phyloP scores from a whole-genome alignment of 2,329 filamentous ascomycete genomes.

The Neoscytalidium dimidiatum region DNA sequence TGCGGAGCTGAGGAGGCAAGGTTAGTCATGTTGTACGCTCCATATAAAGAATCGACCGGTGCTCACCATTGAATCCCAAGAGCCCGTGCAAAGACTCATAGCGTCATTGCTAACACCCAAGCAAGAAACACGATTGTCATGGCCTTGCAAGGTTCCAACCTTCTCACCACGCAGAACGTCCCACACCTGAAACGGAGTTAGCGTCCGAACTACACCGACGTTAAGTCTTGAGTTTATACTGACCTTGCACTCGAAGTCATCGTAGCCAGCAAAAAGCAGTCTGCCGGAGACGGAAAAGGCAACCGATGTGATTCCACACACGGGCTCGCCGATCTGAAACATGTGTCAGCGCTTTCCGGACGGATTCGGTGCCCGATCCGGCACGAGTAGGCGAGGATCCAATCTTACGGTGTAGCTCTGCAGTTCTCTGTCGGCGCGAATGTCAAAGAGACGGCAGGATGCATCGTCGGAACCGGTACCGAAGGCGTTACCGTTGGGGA shows the following conservation, averaged over 20 bases:
- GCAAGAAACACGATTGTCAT: constrained; percentile 99
- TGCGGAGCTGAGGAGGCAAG: constrained; percentile 44
- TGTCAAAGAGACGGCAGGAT: constrained; percentile 95
- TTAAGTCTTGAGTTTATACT: constrained; percentile 31
- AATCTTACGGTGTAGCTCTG: constrained; percentile 66
- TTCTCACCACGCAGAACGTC: constrained; percentile 95
- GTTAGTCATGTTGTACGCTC: not conserved
- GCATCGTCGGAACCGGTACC: constrained; percentile 97
- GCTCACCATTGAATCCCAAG: constrained; percentile 96
- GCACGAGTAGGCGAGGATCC: not conserved
- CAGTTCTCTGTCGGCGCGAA: constrained; percentile 84
- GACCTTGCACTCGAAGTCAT: constrained; percentile 99
- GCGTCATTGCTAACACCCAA: constrained; percentile 98
- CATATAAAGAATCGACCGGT: constrained; percentile 13
- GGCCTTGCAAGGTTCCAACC: constrained; percentile 92
- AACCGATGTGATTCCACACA: constrained; percentile 97
- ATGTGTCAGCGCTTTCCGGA: constrained; percentile 11
- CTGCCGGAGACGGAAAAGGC: constrained; percentile 96
- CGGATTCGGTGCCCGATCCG: not conserved
- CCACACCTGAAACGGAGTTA: constrained; percentile 73
- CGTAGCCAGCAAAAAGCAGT: constrained; percentile 93
- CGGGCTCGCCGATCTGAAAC: constrained; percentile 87
- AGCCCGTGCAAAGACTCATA: constrained; percentile 98
- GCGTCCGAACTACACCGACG: constrained; percentile 21
- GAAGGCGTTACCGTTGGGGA: constrained; percentile 97